Base-by-base conservation (phyloP, 2,329 filamentous ascomycete species). In the Calonectria pteridis region DNA sequence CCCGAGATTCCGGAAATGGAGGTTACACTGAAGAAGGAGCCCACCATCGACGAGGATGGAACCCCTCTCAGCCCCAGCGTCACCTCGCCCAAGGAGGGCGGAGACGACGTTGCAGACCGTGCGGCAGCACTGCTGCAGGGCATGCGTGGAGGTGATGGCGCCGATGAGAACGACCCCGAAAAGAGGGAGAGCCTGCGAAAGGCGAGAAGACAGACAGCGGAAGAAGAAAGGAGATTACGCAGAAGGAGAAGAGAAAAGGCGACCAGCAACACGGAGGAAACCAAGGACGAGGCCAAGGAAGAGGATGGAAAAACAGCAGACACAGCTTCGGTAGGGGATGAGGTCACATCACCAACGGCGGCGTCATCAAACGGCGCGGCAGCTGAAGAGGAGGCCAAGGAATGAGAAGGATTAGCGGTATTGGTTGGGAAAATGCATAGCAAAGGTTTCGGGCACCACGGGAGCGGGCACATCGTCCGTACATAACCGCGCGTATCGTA, bases 71-170 rank as follows among this genome's bases (percentile, higher is more conserved):
- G 90, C 73, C 90, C 93, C 0, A 84, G 83, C 18, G 70, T 86
- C 63, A 81, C 84, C 62, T 87, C 88, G 13, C 86, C 87, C 3
- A 83, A 84, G 37, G 85, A 87, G 23, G 85, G 86, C 65, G 89
- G 90, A 72, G 89, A 96, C 83, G 95, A 98, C 76, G 92, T 98
- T 33, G 96, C 95, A 4, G 94, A 96, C 78, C 91, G 95, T 67
- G 96, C 96, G 3, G 95, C 95, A 1, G 91, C 93, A 76, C 87
- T 98, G 83, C 87, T 98, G 35, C 94, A 98, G 81, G 95, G 95
- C 58, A 93, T 98, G 84, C 91, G 95, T 51, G 91, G 93, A 63
- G 90, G 92, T 51, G 91, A 91, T 55, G 91, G 90, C 28, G 89
- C 88, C 23, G 89, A 88, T 4, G 86, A 87, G 43, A 86, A 85